These are phyloP conservation scores for Picea abies DNA, from an alignment of 83 land plant species.

Conservation along the genomic window DNA sequence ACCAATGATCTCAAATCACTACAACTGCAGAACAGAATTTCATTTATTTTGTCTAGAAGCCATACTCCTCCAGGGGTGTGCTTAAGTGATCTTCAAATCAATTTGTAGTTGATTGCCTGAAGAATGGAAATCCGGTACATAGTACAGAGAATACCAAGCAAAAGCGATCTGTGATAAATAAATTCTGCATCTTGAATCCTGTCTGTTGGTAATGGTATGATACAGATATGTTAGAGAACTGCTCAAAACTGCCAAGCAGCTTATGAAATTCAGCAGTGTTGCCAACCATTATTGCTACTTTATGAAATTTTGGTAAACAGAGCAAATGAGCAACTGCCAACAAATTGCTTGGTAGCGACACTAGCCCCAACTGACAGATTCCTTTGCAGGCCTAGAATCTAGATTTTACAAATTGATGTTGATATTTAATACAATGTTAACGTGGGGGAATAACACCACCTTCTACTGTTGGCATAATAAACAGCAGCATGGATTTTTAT, in stretches of 20 bases:
- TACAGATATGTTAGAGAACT: neutral
- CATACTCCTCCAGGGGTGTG: too few relatives aligned
- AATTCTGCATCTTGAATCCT: neutral
- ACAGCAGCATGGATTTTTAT: neutral
- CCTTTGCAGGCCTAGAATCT: neutral
- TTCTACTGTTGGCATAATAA: neutral
- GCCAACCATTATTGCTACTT: neutral
- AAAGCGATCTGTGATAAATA: neutral
- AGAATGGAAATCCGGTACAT: neutral
- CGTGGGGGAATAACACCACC: neutral
- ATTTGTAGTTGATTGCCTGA: too few relatives aligned
- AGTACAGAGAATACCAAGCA: neutral
- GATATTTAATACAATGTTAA: constrained; percentile 8
- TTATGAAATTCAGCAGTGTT: constrained; percentile 14
- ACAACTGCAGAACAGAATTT: too few relatives aligned
- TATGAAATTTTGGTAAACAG: constrained; percentile 6
- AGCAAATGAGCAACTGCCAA: neutral
- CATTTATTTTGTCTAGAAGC: too few relatives aligned
- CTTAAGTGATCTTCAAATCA: too few relatives aligned
- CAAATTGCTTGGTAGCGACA: neutral
- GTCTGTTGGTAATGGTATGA: neutral
- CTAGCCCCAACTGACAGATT: neutral
- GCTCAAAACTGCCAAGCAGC: neutral
- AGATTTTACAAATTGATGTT: constrained; percentile 6
- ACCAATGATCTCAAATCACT: too few relatives aligned